Evolutionary conservation across 345 rosid genomes (phyloP), one percentile per base, ranked within the genome.

Genomic region (Diplotaxis tenuifolia): DNA sequence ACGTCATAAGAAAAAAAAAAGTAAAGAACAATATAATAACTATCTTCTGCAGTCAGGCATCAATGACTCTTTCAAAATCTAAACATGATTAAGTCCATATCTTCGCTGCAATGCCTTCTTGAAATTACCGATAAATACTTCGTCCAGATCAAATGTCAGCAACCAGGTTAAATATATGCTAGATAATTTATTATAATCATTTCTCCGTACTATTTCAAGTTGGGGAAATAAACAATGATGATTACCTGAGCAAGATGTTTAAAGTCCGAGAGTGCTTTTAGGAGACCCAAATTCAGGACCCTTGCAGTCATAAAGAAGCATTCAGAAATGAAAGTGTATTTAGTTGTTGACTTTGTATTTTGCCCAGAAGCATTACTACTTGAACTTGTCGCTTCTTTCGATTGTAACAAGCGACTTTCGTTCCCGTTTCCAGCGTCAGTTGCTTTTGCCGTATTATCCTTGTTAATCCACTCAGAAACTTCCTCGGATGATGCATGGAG

Each of bases 251-350:
- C 81, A 55, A 95, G 88, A 86, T 92, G 98, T 86, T 92, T 95
- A 70, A 88, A 95, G 85, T 95, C 99, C 4, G 97, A 90, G 86
- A 90, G 90, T 75, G 98, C 92, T 83, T 96, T 96, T 71, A 96
- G 59, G 67, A 95, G 87, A 76, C 99, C 98, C 86, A 95, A 78
- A 80, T 89, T 95, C 57, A 92, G 96, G 75, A 86, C 98, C 89
- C 98, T 84, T 65, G 97, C 97, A 50, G 98, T 92, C 97, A 95
- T 95, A 78, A 92, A 96, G 88, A 96, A 96, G 84, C 97, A 87
- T 85, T 96, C 98, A 80, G 94, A 90, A 52, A 90, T 90, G 83
- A 92, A 95, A 6, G 85, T 71, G 79, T 77, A 90, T 76, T 88
- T 88, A 31, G 79, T 76, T 71, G 82, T 67, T 71, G 74, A 67